Evolutionary conservation across 129 eudicot genomes (phyloP), one percentile per base, ranked within the genome.

Genomic region (Silybum marianum): DNA sequence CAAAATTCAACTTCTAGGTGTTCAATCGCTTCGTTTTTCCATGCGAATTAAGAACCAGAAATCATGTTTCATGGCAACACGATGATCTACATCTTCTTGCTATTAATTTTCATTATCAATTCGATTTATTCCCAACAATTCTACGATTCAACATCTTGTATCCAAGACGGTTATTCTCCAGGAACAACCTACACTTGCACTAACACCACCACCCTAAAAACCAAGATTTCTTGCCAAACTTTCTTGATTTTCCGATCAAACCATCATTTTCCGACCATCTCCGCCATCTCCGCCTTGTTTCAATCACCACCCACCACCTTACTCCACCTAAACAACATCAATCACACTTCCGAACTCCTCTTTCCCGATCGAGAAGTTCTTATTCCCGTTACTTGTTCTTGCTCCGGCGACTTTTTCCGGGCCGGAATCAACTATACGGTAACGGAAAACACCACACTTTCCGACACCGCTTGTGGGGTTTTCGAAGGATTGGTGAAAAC

Each of bases 161-260:
- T 82, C 25, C 28, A 90, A 16, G 74, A 69, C 42, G 69, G 48
- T 6, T 23, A 46, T 16, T 2, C 72, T 74, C 88, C 87, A 13
- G 95, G 93, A 39, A 87, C 95, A 54, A 87, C 84, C 46, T 92
- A 92, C 85, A 79, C 89, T 60, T 92, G 97, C 88, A 81, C 69
- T 85, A 78, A 26, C 65, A 73, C 90, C 23, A 75, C 87, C 28
- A 77, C 48, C 30, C 30, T 28, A 28, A 28, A 28, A 77, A 38
- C 79, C 72, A 80, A 71, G 24, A 67, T 22, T 26, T 84, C 88
- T 19, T 92, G 97, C 78, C 78, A 79, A 18, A 90, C 95, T 42
- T 92, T 83, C 85, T 78, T 90, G 77, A 86, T 90, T 60, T 92
- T 80, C 58, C 72, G 95, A 22, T 84, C 91, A 51, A 87, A 78